These are phyloP conservation scores for Haematococcus sp. DNA, from an alignment of 139 green algal species.

Conservation along the genomic window DNA sequence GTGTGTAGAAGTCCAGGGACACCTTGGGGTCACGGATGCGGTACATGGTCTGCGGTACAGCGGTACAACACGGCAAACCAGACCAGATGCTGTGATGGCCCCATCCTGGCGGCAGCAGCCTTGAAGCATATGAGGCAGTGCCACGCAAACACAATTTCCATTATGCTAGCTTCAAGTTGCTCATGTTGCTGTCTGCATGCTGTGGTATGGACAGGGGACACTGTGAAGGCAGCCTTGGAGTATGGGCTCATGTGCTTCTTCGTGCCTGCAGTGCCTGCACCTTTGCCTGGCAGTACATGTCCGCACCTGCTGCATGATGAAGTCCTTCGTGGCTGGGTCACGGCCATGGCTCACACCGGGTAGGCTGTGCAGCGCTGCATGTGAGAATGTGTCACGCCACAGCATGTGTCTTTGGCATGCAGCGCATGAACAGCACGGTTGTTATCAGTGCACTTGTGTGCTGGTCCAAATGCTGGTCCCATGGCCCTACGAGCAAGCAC, in stretches of 20 bases:
- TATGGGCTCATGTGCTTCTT: neutral
- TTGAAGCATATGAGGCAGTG: too few relatives aligned
- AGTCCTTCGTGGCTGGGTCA: conserved; percentile 56
- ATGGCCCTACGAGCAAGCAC: too few relatives aligned
- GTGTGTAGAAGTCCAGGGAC: conserved; percentile 87
- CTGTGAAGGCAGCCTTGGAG: neutral
- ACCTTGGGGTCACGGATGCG: conserved; percentile 74
- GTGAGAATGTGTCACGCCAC: too few relatives aligned
- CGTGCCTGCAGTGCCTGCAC: too few relatives aligned
- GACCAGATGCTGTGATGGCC: neutral
- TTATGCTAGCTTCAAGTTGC: neutral
- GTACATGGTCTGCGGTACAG: conserved; percentile 74
- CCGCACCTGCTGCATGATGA: conserved; percentile 71
- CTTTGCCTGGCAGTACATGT: neutral
- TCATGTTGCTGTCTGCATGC: neutral
- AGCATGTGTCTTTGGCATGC: too few relatives aligned
- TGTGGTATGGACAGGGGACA: neutral
- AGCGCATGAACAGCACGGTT: too few relatives aligned
- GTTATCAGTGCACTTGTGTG: too few relatives aligned
- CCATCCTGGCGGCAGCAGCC: neutral
- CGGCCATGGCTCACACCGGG: conserved; percentile 12
- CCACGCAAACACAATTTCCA: neutral
- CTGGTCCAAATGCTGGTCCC: too few relatives aligned
- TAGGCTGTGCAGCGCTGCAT: conserved; percentile 13
- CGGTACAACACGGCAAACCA: neutral